Base-by-base conservation (phyloP, 1,284 basidiomycete genomes). In the Mycena citricolor region DNA sequence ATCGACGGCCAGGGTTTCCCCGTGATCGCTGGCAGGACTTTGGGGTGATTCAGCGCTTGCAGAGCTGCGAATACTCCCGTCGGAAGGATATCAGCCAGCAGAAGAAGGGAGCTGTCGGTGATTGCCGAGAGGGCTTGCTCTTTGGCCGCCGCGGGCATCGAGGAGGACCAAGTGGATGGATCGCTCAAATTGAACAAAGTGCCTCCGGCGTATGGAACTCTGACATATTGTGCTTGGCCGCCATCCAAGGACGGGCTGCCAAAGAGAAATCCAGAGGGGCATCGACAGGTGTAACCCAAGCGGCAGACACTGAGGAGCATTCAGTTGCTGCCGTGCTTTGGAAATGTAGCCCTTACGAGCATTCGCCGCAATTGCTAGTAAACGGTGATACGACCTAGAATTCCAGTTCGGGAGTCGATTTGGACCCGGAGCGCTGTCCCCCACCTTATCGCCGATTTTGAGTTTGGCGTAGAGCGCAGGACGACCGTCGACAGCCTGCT, bases 211-310 rank as follows among this genome's bases (percentile, higher is more conserved):
- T 77, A 77, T 5, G 90, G 90, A 10, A 92, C 81, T 21, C 85
- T 79, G 4, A 91, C 76, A 61, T 86, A 95, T 64, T 94, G 90
- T 0, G 91, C 91, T 68, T 95, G 93, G 2, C 82, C 89, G 10
- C 92, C 93, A 7, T 85, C 81, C 1, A 91, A 75, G 8, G 64
- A 59, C 0, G 84, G 79, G 24, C 80, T 81, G 26, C 92, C 92
- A 60, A 93, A 88, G 8, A 91, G 70, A 20, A 66, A 64, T 5
- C 82, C 79, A 49, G 81, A 65, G 2, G 73, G 67, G 61, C 93
- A 94, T 34, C 92, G 76, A 26, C 79, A 83, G 2, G 89, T 92
- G 61, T 83, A 86, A 20, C 85, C 86, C 21, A 83, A 61, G 3
- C 81, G 73, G 61, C 91, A 94, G 56, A 81, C 83, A 45, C 86